Conservation (phyloP, 1,284 basidiomycete genomes). For the Ustilago bromivora region DNA sequence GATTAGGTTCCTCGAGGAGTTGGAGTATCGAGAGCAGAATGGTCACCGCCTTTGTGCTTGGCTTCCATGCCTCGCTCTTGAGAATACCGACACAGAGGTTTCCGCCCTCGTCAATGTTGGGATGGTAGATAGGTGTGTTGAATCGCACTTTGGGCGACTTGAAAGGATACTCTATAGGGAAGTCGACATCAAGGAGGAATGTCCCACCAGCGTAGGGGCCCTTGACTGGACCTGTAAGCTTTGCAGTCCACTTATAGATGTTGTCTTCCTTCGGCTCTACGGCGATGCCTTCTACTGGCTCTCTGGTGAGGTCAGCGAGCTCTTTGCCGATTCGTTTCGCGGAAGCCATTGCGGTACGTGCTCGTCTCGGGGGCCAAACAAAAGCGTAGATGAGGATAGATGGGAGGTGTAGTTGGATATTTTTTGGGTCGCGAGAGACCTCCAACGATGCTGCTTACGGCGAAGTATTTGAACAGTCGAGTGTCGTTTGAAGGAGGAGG, state of each 20-base stretch:
- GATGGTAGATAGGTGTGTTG: constrained; percentile 67
- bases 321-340: constrained; percentile 56
- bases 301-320: constrained; percentile 57
- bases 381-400: constrained; percentile 3
- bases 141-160: constrained; percentile 68
- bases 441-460: too few relatives aligned
- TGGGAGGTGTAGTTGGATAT: neutral
- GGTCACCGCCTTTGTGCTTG: constrained; percentile 66
- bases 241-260: constrained; percentile 64
- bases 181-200: constrained; percentile 66
- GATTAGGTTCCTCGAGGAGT: constrained; percentile 64
- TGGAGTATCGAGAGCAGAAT: constrained; percentile 64
- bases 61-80: constrained; percentile 70
- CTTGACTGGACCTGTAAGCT: constrained; percentile 47
- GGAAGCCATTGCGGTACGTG: constrained; percentile 31
- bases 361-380: neutral
- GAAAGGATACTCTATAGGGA: constrained; percentile 70
- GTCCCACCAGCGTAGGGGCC: constrained; percentile 65
- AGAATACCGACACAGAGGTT: constrained; percentile 67
- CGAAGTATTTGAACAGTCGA: too few relatives aligned
- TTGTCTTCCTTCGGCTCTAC: constrained; percentile 59
- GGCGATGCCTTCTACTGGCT: constrained; percentile 56
- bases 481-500: neutral
- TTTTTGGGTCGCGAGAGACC: neutral
- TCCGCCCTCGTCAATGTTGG: constrained; percentile 68